Evolutionary conservation across 805 yeast species (phyloP), one percentile per base, ranked within the genome.

Genomic region (Metahyphopichia silvanorum): DNA sequence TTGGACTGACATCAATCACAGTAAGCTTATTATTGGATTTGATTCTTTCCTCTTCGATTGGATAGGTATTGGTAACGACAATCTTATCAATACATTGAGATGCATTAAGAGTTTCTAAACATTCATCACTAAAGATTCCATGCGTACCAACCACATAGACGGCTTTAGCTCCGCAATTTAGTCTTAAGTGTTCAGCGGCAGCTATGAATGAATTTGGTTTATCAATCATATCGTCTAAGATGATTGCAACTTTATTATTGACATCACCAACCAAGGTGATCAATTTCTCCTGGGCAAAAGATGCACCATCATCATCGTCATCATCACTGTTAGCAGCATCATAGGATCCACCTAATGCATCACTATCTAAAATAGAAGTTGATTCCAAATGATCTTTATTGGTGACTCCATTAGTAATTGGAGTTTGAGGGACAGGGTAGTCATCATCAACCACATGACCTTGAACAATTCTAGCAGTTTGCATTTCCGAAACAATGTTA

Each of bases 221-320:
- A 57, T 93, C 98, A 49, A 93, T 83, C 94, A 93, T 86, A 57
- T 93, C 99, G 63, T 93, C 99, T 38, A 93, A 71, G 39, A 93
- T 85, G 45, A 93, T 86, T 13, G 97, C 98, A 5, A 95, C 85
- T 60, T 86, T 86, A 47, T 79, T 83, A 44, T 85, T 79, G 31
- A 93, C 98, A 56, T 91, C 94, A 40, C 99, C 99, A 27, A 93
- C 99, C 35, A 93, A 72, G 10, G 98, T 93, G 55, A 93, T 93
- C 51, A 91, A 75, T 60, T 87, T 89, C 60, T 91, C 98, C 57
- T 64, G 74, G 53, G 65, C 76, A 27, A 68, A 65, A 39, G 72
- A 66, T 32, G 69, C 67, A 10, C 76, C 86, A 47, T 81, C 91
- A 49, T 83, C 94, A 46, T 86, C 95, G 47, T 86, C 95, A 53